Base-by-base conservation (phyloP, 495 filamentous ascomycete genomes). In the Aspergillus homomorphus region DNA sequence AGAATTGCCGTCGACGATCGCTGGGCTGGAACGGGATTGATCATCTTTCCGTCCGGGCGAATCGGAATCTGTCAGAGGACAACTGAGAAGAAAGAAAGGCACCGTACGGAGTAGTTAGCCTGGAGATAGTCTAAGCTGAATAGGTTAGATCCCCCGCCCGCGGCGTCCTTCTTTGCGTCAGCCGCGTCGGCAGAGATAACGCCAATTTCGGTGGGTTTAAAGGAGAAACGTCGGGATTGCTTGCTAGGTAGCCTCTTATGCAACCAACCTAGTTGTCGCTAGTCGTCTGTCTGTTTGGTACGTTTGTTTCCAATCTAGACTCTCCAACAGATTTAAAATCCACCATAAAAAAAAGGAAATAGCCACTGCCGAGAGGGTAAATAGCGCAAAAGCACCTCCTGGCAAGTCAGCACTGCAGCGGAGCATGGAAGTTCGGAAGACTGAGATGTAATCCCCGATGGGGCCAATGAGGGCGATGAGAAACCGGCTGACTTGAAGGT, bases 401-500 rank as follows among this genome's bases (percentile, higher is more conserved):
- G 1, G 4, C 4, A 4, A 30, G 46, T 9, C 21, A 26, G 20
- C 4, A 42, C 14, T 28, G 20, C 14, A 21, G 26, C 28, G 53
- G 54, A 42, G 23, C 45, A 51, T 51, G 48, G 50, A 57, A 30
- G 33, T 30, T 51, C 55, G 21, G 51, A 53, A 56, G 45, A 21
- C 42, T 41, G 8, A 56, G 59, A 51, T 51, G 42, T 52, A 57
- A 41, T 30, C 42, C 49, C 53, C 49, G 48, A 26, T 6, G 20
- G 2, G 54, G 33, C 73, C 72, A 75, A 75, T 69, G 18, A 64
- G 45, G 57, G 19, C 1, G 1, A 0, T 0, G 0, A 38, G 51
- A 73, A 68, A 64, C 22, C 15, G 60, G 73, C 68, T 76, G 66
- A 76, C 70, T 53, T 6, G 23, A 44, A 8, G 19, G 19, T 30